A percentile compares a stretch with the other conserved stretches of the same genome.
Conservation (phyloP, 1,284 basidiomycete species). For the Fomitopsis pinicola region DNA sequence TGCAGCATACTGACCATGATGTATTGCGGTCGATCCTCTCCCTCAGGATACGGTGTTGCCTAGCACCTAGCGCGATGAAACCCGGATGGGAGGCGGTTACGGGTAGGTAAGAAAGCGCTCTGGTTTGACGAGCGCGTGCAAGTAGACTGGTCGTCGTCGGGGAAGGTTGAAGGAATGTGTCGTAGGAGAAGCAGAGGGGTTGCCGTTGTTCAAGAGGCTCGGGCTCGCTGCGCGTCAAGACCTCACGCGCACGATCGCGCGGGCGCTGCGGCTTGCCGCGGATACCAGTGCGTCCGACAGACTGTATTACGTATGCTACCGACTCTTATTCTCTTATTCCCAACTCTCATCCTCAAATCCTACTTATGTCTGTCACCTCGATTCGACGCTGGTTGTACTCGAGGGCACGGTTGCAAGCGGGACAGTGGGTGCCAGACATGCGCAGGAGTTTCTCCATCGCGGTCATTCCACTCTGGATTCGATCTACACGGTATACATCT, state of each 20-base stretch:
- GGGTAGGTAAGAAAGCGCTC: conserved; percentile 7
- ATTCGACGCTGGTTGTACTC: too few species aligned
- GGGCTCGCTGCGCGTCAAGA: not conserved
- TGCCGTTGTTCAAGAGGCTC: not conserved
- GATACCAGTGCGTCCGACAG: not conserved
- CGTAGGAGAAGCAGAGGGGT: not conserved
- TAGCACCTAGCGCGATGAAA: not conserved
- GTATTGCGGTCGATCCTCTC: not conserved
- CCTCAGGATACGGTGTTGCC: not conserved
- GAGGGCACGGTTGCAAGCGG: too few species aligned
- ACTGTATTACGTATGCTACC: too few species aligned
- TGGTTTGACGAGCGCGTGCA: not conserved
- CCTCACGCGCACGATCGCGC: not conserved
- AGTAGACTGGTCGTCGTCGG: not conserved
- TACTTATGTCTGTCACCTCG: too few species aligned
- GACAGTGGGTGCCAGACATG: too few species aligned
- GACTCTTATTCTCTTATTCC: too few species aligned
- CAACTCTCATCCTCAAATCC: too few species aligned
- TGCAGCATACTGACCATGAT: conserved; percentile 20
- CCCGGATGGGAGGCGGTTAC: conserved; percentile 8
- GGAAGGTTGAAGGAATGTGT: not conserved
- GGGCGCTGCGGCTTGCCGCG: not conserved
- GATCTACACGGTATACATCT: not conserved
- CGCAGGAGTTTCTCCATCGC: too few species aligned
- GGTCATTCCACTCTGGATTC: too few species aligned